These are phyloP conservation scores for Schizothecium vesticola DNA, from an alignment of 495 filamentous ascomycete species.

Conservation along the genomic window DNA sequence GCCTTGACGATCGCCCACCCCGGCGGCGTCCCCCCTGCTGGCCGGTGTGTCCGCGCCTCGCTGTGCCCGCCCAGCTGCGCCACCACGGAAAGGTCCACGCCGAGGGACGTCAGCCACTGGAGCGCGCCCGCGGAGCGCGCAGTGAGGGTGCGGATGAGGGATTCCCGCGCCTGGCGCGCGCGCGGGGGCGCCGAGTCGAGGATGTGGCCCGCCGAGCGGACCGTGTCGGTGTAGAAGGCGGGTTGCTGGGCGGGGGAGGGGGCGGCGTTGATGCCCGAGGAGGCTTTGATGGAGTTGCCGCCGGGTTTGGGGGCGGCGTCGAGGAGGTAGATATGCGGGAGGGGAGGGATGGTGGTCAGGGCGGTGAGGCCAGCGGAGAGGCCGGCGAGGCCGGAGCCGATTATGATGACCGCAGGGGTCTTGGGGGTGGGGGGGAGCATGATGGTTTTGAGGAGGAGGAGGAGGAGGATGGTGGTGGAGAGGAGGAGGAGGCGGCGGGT, in stretches of 20 bases:
- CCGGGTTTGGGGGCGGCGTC: slow-evolving; percentile 51
- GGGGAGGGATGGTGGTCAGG: slow-evolving; percentile 33
- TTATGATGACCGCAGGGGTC: slow-evolving; percentile 36
- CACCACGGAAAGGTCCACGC: slow-evolving; percentile 51
- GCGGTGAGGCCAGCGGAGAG: slow-evolving; percentile 46
- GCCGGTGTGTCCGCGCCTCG: slow-evolving; percentile 49
- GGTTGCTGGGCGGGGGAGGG: slow-evolving; percentile 38
- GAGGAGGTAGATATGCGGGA: slow-evolving; percentile 41
- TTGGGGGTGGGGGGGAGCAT: background rate
- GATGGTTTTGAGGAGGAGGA: background rate
- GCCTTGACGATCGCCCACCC: slow-evolving; percentile 49
- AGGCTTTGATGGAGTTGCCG: slow-evolving; percentile 60
- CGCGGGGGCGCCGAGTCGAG: slow-evolving; percentile 13
- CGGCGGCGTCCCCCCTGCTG: slow-evolving; percentile 44
- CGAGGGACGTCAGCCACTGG: slow-evolving; percentile 47
- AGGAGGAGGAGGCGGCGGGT: background rate
- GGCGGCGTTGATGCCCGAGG: slow-evolving; percentile 58
- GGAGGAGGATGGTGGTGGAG: background rate
- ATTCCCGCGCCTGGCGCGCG: slow-evolving; percentile 25
- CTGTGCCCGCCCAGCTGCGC: slow-evolving; percentile 51
- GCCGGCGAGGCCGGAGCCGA: slow-evolving; percentile 50
- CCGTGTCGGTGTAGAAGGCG: slow-evolving; percentile 49
- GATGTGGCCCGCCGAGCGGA: slow-evolving; percentile 41
- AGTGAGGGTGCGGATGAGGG: slow-evolving; percentile 41
- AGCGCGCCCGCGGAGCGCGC: slow-evolving; percentile 38